A percentile compares a stretch with the other conserved stretches of the same genome.
Conservation (phyloP, 306 rosid species). For the Vigna mungo region DNA sequence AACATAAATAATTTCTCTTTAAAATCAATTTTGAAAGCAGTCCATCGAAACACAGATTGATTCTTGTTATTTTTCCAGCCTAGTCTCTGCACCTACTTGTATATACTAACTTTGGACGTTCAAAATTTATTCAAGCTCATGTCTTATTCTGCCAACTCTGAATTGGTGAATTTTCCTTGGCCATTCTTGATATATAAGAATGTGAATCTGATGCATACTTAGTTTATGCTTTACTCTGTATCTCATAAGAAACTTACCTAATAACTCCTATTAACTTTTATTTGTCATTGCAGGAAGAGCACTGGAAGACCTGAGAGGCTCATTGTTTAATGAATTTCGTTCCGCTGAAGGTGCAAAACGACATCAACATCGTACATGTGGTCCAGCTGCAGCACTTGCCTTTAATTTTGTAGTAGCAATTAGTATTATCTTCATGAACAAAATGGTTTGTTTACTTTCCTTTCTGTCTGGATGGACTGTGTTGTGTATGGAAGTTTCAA, state of each 20-base stretch:
- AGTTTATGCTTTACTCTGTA: neutral
- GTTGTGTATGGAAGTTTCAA: conserved; percentile 24
- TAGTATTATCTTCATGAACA: conserved; percentile 81
- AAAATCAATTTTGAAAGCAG: neutral
- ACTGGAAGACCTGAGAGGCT: conserved; percentile 69
- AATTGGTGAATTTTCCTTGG: conserved; percentile 9
- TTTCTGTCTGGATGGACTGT: conserved; percentile 8
- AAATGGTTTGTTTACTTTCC: conserved; percentile 70
- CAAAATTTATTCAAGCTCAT: conserved; percentile 2
- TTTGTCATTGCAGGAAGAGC: conserved; percentile 63
- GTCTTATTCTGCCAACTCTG: conserved; percentile 6
- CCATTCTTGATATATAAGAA: neutral
- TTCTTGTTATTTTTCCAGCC: neutral
- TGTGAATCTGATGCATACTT: neutral
- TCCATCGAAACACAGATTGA: neutral
- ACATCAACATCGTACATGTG: conserved; percentile 71
- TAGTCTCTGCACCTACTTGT: neutral
- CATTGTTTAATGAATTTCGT: conserved; percentile 67
- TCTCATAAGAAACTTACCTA: conserved; percentile 17
- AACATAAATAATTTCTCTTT: no score
- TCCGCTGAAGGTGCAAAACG: conserved; percentile 74
- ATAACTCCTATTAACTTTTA: neutral
- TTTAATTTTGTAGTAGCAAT: conserved; percentile 87
- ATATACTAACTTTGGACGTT: conserved; percentile 1
- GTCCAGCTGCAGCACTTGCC: conserved; percentile 75